Evolutionary conservation across 306 rosid species (phyloP).

Genomic region (Malus orientalis): DNA sequence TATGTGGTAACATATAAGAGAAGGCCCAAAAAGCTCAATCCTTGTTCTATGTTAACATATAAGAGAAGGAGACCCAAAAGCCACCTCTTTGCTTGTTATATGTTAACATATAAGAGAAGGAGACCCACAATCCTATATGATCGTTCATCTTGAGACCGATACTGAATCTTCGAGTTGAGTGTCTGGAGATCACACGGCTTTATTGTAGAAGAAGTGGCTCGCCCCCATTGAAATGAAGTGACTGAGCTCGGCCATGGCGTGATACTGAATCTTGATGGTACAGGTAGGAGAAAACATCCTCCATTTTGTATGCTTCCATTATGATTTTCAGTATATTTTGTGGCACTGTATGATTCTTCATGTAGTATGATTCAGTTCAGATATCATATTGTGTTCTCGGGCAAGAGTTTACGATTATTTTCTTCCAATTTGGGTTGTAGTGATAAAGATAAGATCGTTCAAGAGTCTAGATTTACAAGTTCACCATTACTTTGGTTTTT

Average conservation of each 20-base stretch:
- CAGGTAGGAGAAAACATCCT: background rate
- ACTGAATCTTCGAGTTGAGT: background rate
- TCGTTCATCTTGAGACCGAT: background rate
- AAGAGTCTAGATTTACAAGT: background rate
- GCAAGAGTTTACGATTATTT: background rate
- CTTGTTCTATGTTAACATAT: background rate
- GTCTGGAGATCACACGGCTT: background rate
- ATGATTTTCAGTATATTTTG: background rate
- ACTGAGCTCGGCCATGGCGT: background rate
- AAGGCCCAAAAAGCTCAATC: background rate
- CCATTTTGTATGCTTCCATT: background rate
- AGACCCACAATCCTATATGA: background rate
- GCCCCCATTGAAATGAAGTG: background rate
- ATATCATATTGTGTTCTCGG: background rate
- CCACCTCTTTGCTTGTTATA: background rate
- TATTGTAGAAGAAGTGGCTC: background rate
- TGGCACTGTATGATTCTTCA: background rate
- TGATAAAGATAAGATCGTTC: background rate
- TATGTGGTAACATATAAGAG: conserved; percentile 46
- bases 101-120: background rate
- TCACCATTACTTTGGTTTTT: background rate
- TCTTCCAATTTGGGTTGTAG: background rate
- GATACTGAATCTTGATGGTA: background rate
- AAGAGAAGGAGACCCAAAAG: conserved; percentile 3
- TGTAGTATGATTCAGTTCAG: background rate